These are phyloP conservation scores for Chimonanthus praecox DNA, from an alignment of 164 flowering plant species.

Conservation along the genomic window DNA sequence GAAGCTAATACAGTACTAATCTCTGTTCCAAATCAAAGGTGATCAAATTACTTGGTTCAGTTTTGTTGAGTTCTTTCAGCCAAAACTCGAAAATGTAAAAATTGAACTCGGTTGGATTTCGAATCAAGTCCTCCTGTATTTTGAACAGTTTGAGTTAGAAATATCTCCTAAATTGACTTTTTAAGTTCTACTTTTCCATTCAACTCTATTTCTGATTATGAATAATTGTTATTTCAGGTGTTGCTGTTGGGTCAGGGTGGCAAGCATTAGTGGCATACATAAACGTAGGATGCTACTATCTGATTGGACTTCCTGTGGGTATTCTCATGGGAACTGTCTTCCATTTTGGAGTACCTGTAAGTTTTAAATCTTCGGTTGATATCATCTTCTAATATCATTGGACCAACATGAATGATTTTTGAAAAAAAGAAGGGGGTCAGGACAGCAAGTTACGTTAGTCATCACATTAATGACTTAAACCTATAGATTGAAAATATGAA, in stretches of 20 bases:
- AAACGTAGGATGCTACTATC: conserved; percentile 55
- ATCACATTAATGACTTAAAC: too few relatives aligned
- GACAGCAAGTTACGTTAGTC: not conserved
- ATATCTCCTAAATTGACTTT: not conserved
- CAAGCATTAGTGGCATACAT: conserved; percentile 56
- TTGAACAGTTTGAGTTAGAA: too few relatives aligned
- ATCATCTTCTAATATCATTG: not conserved
- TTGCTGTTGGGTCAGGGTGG: conserved; percentile 82
- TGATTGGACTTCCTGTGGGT: conserved; percentile 58
- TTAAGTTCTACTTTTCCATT: not conserved
- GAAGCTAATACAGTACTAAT: not conserved
- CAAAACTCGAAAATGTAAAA: not conserved
- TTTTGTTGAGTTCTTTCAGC: not conserved
- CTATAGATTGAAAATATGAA: not conserved
- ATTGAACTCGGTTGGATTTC: too few relatives aligned
- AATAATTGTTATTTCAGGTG: conserved; percentile 31
- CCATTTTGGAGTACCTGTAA: conserved; percentile 41
- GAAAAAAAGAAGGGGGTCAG: too few relatives aligned
- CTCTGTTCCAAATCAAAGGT: too few relatives aligned
- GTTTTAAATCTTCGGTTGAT: not conserved
- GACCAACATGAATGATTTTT: too few relatives aligned
- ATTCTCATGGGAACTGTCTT: conserved; percentile 40
- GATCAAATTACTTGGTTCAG: too few relatives aligned
- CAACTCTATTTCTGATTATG: not conserved
- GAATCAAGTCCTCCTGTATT: too few relatives aligned